Base-by-base conservation (phyloP, 768 basidiomycete species). In the Amyloporia xantha region DNA sequence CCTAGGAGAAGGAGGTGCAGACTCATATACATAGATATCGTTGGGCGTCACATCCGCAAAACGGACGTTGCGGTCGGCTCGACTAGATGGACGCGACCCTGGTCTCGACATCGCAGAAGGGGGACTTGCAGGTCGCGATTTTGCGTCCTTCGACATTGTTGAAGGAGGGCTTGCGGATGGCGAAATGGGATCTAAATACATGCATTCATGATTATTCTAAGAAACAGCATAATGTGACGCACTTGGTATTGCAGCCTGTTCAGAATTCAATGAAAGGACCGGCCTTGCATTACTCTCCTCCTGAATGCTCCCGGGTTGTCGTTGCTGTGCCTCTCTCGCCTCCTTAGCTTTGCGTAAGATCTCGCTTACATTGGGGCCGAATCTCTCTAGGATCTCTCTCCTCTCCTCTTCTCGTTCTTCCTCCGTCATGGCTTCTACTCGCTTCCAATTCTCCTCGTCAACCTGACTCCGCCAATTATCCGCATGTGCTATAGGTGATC, bases 1-100 rank as follows among this genome's bases (percentile, higher is more conserved):
- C n/a, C 72, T 73, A 0, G 89, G 89, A 2, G 90, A 89, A 1
- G 84, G 70, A 3, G 87, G 89, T 1, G 79, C 82, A 12, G 88
- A 90, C 57, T 89, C 85, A 58, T 91, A 91, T 1, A 91, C 83
- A 63, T 88, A 75, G 2, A 91, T 79, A 59, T 91, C 85, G n/a
- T 76, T 66, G 0, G 86, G 79, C 1, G 75, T 78, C 13, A 89
- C 70, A 33, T 90, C 82, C 26, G 87, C 85, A 58, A 92, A 92
- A 15, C 89, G 81, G 25, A 91, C 65, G 54, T 68, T 79, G 12
- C 83, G 68, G 42, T 69, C 59, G 1, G 74, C 53, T 66, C 78
- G 44, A 62, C 79, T 73, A 64, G 82, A 75, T 12, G 85, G 83
- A 11, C 84, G 79, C 12, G 78, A 79, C 48, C 66, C 51, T 13